A percentile compares a stretch with the other conserved stretches of the same genome.
These are phyloP conservation scores for Rhizopogon sp. DNA, from an alignment of 768 basidiomycete genomes.

Conservation along the genomic window DNA sequence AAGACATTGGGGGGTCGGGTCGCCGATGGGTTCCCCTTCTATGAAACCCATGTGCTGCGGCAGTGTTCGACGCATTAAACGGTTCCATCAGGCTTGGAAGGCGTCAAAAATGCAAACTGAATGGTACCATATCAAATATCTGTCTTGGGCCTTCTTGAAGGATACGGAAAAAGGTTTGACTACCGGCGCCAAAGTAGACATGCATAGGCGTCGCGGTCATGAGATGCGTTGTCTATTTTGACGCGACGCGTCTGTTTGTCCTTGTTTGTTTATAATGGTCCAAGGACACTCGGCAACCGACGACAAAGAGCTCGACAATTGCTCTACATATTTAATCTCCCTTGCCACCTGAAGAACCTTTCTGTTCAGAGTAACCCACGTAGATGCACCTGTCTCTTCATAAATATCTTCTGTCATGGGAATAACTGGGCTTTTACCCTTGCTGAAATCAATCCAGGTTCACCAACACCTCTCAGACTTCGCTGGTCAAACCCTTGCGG, in stretches of 20 bases:
- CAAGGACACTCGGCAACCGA: not conserved
- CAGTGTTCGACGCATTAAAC: not conserved
- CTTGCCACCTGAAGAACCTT: not conserved
- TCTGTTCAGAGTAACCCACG: not conserved
- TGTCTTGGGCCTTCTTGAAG: not conserved
- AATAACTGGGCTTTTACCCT: constrained; percentile 83
- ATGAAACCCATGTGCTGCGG: not conserved
- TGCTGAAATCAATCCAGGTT: constrained; percentile 86
- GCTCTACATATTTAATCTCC: constrained; percentile 1
- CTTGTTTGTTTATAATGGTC: constrained; percentile 16
- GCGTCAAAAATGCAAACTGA: not conserved
- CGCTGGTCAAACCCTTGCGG: constrained; percentile 78
- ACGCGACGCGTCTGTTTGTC: constrained; percentile 29
- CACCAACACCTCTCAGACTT: constrained; percentile 77
- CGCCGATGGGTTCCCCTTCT: not conserved
- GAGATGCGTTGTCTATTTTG: not conserved
- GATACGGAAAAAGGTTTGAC: not conserved
- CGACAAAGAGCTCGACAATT: not conserved
- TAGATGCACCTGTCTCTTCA: not conserved
- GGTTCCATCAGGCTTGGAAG: not conserved
- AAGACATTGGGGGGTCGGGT: not conserved
- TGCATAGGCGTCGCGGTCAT: not conserved
- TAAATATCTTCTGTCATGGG: constrained; percentile 54
- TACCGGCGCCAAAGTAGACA: not conserved
- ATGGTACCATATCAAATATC: not conserved